These are phyloP conservation scores for Vicia sativa DNA, from an alignment of 306 rosid genomes.

Conservation along the genomic window DNA sequence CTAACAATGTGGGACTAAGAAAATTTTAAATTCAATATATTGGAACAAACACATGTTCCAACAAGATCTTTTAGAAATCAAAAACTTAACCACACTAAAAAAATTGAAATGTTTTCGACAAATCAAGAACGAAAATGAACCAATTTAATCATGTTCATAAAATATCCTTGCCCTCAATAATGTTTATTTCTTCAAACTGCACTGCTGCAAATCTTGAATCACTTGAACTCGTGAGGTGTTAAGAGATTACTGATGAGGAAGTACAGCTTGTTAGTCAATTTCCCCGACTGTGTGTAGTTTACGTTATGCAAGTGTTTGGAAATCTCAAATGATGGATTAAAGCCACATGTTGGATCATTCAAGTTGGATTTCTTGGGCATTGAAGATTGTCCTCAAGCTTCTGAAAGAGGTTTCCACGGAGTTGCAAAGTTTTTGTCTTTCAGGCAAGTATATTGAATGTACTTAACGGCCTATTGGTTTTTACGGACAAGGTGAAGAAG, in stretches of 20 bases:
- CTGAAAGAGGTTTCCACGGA: slow-evolving; percentile 79
- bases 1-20: no score
- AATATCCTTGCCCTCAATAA: slow-evolving; percentile 67
- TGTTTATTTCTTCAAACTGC: slow-evolving; percentile 80
- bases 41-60: no score
- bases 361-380: slow-evolving; percentile 69
- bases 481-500: slow-evolving; percentile 1
- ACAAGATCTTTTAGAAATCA: no score
- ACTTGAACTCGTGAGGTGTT: slow-evolving; percentile 79
- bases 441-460: slow-evolving; percentile 94
- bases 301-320: slow-evolving; percentile 76
- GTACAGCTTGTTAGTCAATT: slow-evolving; percentile 79
- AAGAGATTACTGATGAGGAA: slow-evolving; percentile 85
- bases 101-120: no score
- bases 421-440: slow-evolving; percentile 67
- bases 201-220: slow-evolving; percentile 66
- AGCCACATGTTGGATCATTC: slow-evolving; percentile 69
- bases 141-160: no score
- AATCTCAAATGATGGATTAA: slow-evolving; percentile 85
- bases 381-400: slow-evolving; percentile 84
- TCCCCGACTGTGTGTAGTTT: slow-evolving; percentile 56
- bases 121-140: no score
- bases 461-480: slow-evolving; percentile 47
- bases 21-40: no score
- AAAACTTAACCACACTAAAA: no score